These are phyloP conservation scores for Pleurotus citrinopileatus DNA, from an alignment of 768 basidiomycete genomes.

Conservation along the genomic window DNA sequence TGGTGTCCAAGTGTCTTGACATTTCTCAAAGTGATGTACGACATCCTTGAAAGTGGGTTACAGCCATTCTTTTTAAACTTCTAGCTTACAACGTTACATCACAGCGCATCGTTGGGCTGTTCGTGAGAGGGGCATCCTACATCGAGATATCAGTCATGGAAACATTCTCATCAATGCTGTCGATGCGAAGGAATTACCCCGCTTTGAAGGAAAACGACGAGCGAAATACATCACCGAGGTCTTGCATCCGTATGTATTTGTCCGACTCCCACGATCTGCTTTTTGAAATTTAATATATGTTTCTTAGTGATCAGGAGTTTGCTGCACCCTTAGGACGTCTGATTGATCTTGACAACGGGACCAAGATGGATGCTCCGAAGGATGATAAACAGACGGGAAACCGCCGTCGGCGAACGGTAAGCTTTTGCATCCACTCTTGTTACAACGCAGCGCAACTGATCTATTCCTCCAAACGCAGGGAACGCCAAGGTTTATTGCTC, in stretches of 20 bases:
- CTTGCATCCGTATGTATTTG: too few species aligned
- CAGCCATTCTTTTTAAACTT: background rate
- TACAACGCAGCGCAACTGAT: background rate
- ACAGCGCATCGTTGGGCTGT: background rate
- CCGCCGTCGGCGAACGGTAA: too few species aligned
- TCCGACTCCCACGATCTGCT: too few species aligned
- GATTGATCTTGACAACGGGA: too few species aligned
- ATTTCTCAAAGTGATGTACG: constrained; percentile 3
- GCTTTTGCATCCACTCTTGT: too few species aligned
- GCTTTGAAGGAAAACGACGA: background rate
- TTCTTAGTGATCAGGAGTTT: too few species aligned
- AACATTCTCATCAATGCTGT: constrained; percentile 18
- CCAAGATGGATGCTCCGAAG: too few species aligned
- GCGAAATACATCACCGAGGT: background rate
- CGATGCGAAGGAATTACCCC: background rate
- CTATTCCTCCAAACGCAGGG: background rate
- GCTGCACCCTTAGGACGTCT: too few species aligned
- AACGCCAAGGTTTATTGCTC: background rate
- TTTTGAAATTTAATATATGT: too few species aligned
- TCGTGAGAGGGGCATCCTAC: constrained; percentile 17
- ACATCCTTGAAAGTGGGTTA: background rate
- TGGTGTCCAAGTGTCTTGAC: constrained; percentile 6
- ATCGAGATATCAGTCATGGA: constrained; percentile 24
- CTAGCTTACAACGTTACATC: background rate
- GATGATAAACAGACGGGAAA: too few species aligned